A percentile compares a stretch with the other conserved stretches of the same genome.
Conservation (phyloP, 2,329 filamentous ascomycete species). For the Xenoacremonium recifei region DNA sequence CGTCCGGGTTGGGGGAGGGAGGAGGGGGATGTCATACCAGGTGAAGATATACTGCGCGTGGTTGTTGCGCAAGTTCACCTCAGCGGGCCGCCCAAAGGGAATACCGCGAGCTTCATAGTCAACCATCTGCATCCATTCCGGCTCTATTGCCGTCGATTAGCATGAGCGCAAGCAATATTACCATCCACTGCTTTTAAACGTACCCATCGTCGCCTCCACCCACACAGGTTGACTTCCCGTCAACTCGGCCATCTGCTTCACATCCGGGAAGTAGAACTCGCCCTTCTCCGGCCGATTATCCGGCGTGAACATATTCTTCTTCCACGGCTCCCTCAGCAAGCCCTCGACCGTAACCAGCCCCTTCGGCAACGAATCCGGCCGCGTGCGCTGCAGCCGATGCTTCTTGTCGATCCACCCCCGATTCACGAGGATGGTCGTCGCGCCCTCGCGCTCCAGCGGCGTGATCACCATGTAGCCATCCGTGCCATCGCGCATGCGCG, state of each 20-base stretch:
- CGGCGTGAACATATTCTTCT: conserved; percentile 98
- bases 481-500: conserved; percentile 82
- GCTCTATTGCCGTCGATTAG: conserved; percentile 50
- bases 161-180: conserved; percentile 1
- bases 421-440: conserved; percentile 79
- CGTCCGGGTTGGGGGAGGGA: neutral
- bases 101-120: conserved; percentile 78
- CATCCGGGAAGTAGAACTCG: conserved; percentile 94
- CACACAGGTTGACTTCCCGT: conserved; percentile 85
- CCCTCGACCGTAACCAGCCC: conserved; percentile 81
- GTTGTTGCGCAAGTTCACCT: conserved; percentile 94
- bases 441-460: conserved; percentile 71
- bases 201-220: conserved; percentile 95
- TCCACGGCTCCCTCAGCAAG: conserved; percentile 82
- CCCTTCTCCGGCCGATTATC: conserved; percentile 79
- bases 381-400: conserved; percentile 62
- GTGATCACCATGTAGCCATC: conserved; percentile 92
- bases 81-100: conserved; percentile 81
- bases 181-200: conserved; percentile 15
- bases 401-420: conserved; percentile 89
- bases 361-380: conserved; percentile 63
- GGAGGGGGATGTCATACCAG: conserved; percentile 65
- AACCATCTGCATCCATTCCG: conserved; percentile 73
- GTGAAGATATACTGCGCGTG: conserved; percentile 99
- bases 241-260: conserved; percentile 82